phyloP scores from a whole-genome alignment of 345 rosid species.

The Ricinus communis region DNA sequence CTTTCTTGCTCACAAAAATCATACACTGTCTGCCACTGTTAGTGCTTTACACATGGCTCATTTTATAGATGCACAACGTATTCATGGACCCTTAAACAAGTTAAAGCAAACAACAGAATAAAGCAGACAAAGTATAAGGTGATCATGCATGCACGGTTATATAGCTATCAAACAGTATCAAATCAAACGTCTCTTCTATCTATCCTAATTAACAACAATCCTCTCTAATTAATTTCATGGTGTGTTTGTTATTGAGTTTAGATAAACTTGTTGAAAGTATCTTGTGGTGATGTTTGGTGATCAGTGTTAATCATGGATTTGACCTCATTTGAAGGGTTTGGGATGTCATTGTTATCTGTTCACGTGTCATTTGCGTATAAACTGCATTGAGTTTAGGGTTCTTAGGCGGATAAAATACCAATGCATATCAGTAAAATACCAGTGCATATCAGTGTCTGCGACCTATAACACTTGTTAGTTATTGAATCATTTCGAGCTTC shows the following conservation, averaged over 20 bases:
- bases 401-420: too few species aligned
- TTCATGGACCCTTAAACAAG: background rate
- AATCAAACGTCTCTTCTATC: background rate
- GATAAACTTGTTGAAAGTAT: background rate
- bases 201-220: too few species aligned
- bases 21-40: background rate
- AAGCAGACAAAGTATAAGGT: background rate
- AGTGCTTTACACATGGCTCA: conserved; percentile 11
- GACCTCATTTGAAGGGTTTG: conserved; percentile 3
- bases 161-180: background rate
- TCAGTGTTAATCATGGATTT: conserved; percentile 6
- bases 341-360: background rate
- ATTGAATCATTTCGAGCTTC: too few species aligned
- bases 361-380: background rate
- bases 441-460: too few species aligned
- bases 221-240: too few species aligned
- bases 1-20: background rate
- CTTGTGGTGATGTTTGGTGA: conserved; percentile 7
- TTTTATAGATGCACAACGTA: background rate
- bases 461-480: too few species aligned
- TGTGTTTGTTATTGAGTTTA: background rate
- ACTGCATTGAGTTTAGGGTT: background rate
- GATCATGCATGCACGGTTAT: background rate
- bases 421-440: too few species aligned
- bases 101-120: background rate